Evolutionary conservation across 192 early-diverging fungal species (phyloP), one percentile per base, ranked within the genome.

Genomic region (Piromyces sp.): DNA sequence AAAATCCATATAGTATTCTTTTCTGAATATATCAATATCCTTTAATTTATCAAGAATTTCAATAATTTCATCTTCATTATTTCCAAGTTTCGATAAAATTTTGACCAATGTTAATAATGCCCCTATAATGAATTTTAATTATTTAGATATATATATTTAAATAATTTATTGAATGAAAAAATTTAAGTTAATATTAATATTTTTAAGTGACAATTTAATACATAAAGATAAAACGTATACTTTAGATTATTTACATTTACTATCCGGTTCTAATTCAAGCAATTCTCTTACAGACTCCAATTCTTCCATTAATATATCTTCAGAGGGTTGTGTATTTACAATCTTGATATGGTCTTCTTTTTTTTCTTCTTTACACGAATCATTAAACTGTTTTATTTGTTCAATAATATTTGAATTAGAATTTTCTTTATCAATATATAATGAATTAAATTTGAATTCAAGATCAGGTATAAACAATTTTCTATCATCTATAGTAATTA

Each of bases 211-310:
- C n/a, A n/a, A n/a, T n/a, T n/a, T n/a, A n/a, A n/a, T n/a, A n/a
- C n/a, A n/a, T n/a, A n/a, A n/a, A n/a, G n/a, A n/a, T n/a, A n/a
- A n/a, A n/a, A n/a, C n/a, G n/a, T n/a, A n/a, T n/a, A n/a, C n/a
- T n/a, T n/a, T n/a, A n/a, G n/a, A 80, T 33, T 33, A 83, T 87
- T 85, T 88, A 94, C 94, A 95, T 90, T 94, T 94, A 81, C 92
- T 92, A 33, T 95, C 92, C 2, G 94, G 93, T 82, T 96, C 95
- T 17, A 94, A 22, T 30, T 95, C 94, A 15, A 90, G 79, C 29
- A 96, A 83, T 82, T 95, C 95, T 36, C 88, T 85, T 12, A 95
- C 84, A 30, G 86, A 84, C 30, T 86, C 80, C 68, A 93, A 87
- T 84, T 96, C 94, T 30, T 85, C 83, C 31, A 86, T 36, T 79